Evolutionary conservation across 768 basidiomycete species (phyloP), one percentile per base, ranked within the genome.

Genomic region (Psilocybe cyanescens): DNA sequence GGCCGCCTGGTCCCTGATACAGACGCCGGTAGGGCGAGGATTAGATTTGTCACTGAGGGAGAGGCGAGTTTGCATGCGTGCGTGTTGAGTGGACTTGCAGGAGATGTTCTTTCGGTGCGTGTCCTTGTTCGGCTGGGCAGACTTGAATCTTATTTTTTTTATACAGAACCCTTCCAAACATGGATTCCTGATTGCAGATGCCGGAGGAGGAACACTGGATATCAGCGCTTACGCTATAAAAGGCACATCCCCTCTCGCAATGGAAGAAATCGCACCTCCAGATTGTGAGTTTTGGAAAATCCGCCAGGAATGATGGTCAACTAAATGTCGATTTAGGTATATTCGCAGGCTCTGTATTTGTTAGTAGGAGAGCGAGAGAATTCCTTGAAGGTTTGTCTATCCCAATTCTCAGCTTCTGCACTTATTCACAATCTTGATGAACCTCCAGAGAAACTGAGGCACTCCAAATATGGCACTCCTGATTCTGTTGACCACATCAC

Each of bases 21-120:
- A 1, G 87, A 88, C 65, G 86, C 84, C 58, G 90, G 90, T 2
- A 86, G 85, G 63, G 84, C 90, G 1, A 79, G 88, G 58, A 90
- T 93, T 66, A 78, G 89, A 39, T 92, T 93, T 64, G 91, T 93
- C 55, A 93, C 90, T 3, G 91, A 92, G 71, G 91, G 91, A 56
- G 91, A 93, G 75, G 91, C 91, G 0, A 92, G 91, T 80, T 75
- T 93, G 67, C 91, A 93, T 70, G 88, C 90, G 0, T 92, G 91
- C 72, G 86, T 92, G 3, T 73, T 91, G 66, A 92, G 86, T 68
- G 91, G 91, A 8, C 80, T 93, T 3, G 90, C 91, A 16, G 86
- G 84, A 2, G 90, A 92, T 64, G 88, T 92, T 35, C 84, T 93
- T 65, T 87, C 86, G 55, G 91, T 91, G 64, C 49, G 82, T 75